Evolutionary conservation across 352 stramenopile species (phyloP).

Genomic region (Globisporangium acanthophoron): DNA sequence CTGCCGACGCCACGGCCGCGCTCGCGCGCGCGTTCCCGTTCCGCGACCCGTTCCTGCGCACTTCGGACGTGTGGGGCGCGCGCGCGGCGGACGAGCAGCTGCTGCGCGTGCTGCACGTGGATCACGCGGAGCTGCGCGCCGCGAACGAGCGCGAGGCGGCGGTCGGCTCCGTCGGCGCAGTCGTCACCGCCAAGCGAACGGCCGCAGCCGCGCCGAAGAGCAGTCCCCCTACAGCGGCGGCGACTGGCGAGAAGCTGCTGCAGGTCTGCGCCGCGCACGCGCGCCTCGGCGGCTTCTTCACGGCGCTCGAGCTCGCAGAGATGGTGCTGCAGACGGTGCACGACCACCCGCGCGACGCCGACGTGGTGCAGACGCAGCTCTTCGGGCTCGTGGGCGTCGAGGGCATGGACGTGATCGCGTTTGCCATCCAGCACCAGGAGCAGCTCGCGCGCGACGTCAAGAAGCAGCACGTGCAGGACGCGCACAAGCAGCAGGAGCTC

Average conservation of each 20-base stretch:
- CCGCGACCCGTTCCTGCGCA: slow-evolving; percentile 29
- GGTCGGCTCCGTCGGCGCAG: slow-evolving; percentile 31
- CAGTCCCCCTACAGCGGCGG: not conserved
- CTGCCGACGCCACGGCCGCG: not conserved
- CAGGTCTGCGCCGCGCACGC: slow-evolving; percentile 32
- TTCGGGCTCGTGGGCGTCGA: slow-evolving; percentile 84
- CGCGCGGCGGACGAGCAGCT: slow-evolving; percentile 21
- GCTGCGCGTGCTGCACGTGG: slow-evolving; percentile 49
- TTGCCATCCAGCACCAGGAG: slow-evolving; percentile 52
- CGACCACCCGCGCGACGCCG: slow-evolving; percentile 39
- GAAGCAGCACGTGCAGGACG: slow-evolving; percentile 35
- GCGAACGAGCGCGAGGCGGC: slow-evolving; percentile 52
- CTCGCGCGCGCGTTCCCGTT: slow-evolving; percentile 20
- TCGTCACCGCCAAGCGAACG: slow-evolving; percentile 33
- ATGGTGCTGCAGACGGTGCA: slow-evolving; percentile 62
- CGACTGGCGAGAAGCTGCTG: slow-evolving; percentile 34
- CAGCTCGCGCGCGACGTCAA: slow-evolving; percentile 25
- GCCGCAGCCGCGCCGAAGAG: slow-evolving; percentile 19
- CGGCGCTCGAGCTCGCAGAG: slow-evolving; percentile 57
- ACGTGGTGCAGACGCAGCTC: slow-evolving; percentile 65
- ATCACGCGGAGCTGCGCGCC: slow-evolving; percentile 42
- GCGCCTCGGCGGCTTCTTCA: slow-evolving; percentile 35
- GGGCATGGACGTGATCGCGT: slow-evolving; percentile 81
- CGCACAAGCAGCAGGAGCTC: slow-evolving; percentile 36
- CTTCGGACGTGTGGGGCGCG: slow-evolving; percentile 21